A percentile compares a stretch with the other conserved stretches of the same genome.
Conservation (phyloP, 805 yeast species). For the Sugiyamaella boreocaroliniensis region DNA sequence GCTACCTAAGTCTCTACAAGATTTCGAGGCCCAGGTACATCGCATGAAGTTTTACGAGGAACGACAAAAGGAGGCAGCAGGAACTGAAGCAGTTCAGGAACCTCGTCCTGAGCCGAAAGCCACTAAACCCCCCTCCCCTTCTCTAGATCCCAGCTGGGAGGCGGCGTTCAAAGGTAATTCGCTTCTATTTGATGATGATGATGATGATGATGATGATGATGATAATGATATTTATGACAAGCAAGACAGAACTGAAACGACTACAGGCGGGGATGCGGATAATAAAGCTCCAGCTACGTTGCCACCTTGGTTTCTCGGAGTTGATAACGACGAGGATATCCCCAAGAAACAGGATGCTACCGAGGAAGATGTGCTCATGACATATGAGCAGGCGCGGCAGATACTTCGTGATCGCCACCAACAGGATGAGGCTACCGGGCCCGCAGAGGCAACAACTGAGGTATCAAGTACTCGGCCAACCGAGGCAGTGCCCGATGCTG, state of each 20-base stretch:
- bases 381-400: not conserved
- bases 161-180: slow-evolving; percentile 1
- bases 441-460: not conserved
- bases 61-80: not conserved
- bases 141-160: not conserved
- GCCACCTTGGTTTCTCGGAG: slow-evolving; percentile 13
- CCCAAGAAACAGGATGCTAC: not conserved
- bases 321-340: not conserved
- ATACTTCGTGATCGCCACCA: not conserved
- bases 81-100: not conserved
- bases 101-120: not conserved
- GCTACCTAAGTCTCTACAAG: slow-evolving; percentile 17
- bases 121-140: not conserved
- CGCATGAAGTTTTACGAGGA: slow-evolving; percentile 20
- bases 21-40: slow-evolving; percentile 23
- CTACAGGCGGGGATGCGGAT: too few species aligned
- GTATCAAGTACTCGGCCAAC: not conserved
- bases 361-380: not conserved
- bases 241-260: not conserved
- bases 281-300: not conserved
- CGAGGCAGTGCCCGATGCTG: not conserved
- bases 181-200: slow-evolving; percentile 4
- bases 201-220: slow-evolving; percentile 9
- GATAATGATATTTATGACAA: not conserved
- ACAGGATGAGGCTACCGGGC: not conserved